Conservation (phyloP, 306 rosid species). For the Mimosa pudica region DNA sequence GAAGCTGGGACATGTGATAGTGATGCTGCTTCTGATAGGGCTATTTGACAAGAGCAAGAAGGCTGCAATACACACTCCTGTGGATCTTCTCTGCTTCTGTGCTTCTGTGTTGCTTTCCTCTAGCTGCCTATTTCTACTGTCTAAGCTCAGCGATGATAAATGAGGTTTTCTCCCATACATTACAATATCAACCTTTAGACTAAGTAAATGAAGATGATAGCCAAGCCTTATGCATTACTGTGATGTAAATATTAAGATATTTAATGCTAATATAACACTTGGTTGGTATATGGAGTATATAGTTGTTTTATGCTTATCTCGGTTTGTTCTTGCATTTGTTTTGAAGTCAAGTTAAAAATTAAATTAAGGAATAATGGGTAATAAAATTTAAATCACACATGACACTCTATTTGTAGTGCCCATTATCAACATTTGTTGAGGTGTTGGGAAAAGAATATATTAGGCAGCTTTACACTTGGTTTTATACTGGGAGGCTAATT, state of each 20-base stretch:
- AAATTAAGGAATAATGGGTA: neutral
- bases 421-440: neutral
- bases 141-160: conserved; percentile 61
- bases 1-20: conserved; percentile 92
- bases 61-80: conserved; percentile 65
- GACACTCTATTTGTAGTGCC: neutral
- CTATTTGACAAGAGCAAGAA: conserved; percentile 81
- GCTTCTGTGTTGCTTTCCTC: conserved; percentile 83
- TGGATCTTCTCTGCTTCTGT: conserved; percentile 87
- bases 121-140: conserved; percentile 68
- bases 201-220: conserved; percentile 21
- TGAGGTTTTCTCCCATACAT: conserved; percentile 7
- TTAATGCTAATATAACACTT: neutral
- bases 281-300: neutral
- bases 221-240: neutral
- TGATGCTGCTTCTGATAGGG: conserved; percentile 94
- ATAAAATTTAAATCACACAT: neutral
- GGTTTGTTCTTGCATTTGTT: neutral
- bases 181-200: neutral
- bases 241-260: conserved; percentile 33
- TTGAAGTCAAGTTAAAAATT: neutral
- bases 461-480: no score
- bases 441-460: no score
- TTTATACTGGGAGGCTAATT: no score
- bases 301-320: neutral